Percentiles rank a stretch among this genome's conserved stretches.
Conservation (phyloP, 2,329 filamentous ascomycete genomes). For the Diaporthe ampelina region DNA sequence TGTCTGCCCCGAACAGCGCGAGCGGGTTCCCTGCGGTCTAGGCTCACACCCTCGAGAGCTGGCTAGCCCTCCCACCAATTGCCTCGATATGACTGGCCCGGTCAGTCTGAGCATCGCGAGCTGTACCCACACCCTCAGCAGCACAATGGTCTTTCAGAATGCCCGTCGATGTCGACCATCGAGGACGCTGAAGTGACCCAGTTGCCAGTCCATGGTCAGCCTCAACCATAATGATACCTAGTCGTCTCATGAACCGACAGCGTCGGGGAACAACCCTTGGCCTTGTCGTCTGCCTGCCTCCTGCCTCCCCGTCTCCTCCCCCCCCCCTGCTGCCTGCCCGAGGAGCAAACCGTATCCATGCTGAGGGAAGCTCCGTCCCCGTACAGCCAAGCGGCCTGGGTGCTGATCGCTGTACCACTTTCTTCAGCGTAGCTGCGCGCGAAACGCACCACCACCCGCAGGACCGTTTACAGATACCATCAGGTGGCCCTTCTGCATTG, state of each 20-base stretch:
- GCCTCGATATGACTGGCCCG: conserved; percentile 25
- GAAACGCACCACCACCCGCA: background rate
- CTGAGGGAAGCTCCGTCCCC: too few relatives aligned
- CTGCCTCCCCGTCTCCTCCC: background rate
- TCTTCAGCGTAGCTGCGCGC: too few relatives aligned
- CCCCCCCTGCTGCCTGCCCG: background rate
- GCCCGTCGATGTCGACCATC: background rate
- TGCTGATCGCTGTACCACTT: too few relatives aligned
- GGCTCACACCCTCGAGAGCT: too few relatives aligned
- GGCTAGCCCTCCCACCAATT: conserved; percentile 2
- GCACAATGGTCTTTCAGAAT: background rate
- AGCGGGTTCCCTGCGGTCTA: too few relatives aligned
- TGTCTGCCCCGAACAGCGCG: too few relatives aligned
- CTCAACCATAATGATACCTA: background rate
- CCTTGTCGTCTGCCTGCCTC: background rate
- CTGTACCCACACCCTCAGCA: background rate
- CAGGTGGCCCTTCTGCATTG: too few relatives aligned
- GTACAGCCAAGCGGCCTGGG: too few relatives aligned
- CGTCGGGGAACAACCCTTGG: background rate
- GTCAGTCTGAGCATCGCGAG: conserved; percentile 2
- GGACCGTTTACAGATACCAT: too few relatives aligned
- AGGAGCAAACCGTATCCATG: background rate
- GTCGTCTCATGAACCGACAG: background rate
- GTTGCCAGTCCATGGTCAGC: background rate
- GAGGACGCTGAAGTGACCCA: background rate